Conservation (phyloP, 1,284 basidiomycete species). For the Ceratobasidium sp. region DNA sequence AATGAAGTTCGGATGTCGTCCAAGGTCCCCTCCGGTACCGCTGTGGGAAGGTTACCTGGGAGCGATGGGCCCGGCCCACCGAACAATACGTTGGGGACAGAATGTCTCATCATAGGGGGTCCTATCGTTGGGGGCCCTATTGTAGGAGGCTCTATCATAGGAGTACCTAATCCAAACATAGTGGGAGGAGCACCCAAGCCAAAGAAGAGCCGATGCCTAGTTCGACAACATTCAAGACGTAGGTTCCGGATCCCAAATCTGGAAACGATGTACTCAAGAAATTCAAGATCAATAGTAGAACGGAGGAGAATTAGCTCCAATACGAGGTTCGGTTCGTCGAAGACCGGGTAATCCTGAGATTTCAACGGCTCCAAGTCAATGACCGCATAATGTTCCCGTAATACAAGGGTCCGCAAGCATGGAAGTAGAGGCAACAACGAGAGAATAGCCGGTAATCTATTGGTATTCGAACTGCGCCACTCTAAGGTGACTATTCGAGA, state of each 20-base stretch:
- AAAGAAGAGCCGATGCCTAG: background rate
- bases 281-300: background rate
- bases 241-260: background rate
- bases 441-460: background rate
- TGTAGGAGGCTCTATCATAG: no score
- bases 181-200: no score
- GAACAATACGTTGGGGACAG: no score
- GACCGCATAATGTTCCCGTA: background rate
- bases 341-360: background rate
- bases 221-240: background rate
- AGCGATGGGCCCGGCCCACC: no score
- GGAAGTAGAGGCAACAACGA: background rate
- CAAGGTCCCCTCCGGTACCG: background rate
- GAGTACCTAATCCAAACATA: no score
- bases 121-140: no score
- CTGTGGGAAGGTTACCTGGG: no score
- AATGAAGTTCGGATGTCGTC: background rate
- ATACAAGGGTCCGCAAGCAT: background rate
- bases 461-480: background rate
- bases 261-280: background rate
- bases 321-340: background rate
- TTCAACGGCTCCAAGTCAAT: background rate
- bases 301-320: background rate
- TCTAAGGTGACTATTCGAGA: background rate
- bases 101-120: no score